Percentiles rank a stretch among this genome's conserved stretches.
Conservation (phyloP, 495 filamentous ascomycete species). For the Penicillium salamii region DNA sequence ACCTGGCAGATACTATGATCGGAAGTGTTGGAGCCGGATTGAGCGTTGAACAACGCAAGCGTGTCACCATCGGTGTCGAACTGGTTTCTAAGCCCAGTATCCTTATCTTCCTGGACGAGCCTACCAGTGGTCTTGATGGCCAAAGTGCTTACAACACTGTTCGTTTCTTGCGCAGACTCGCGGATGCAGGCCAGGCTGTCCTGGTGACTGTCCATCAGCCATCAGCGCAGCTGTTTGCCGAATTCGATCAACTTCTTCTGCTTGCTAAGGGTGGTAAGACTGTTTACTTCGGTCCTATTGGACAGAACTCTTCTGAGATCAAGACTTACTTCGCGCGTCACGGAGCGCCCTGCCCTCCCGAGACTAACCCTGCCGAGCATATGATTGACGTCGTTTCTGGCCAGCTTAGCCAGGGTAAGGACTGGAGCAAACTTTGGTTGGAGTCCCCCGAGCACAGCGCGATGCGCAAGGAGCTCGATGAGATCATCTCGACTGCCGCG, state of each 20-base stretch:
- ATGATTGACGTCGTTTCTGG: conserved; percentile 79
- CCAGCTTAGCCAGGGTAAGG: conserved; percentile 33
- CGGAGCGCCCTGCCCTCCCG: conserved; percentile 66
- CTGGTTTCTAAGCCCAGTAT: conserved; percentile 63
- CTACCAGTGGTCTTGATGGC: conserved; percentile 67
- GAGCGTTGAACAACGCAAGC: conserved; percentile 59
- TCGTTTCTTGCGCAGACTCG: conserved; percentile 61
- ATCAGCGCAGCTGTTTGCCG: conserved; percentile 63
- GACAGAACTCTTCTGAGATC: conserved; percentile 46
- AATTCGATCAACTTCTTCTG: conserved; percentile 69
- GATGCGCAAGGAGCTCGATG: conserved; percentile 52
- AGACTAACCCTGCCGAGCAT: conserved; percentile 83
- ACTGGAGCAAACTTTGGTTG: conserved; percentile 65
- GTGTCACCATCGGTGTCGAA: conserved; percentile 66
- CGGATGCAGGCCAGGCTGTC: conserved; percentile 65
- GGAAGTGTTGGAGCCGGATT: conserved; percentile 51
- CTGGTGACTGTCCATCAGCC: conserved; percentile 77
- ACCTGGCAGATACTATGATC: conserved; percentile 53
- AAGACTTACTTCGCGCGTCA: conserved; percentile 76
- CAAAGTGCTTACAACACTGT: conserved; percentile 63
- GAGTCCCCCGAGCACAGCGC: conserved; percentile 48
- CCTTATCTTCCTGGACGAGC: conserved; percentile 74
- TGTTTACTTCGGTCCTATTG: conserved; percentile 68
- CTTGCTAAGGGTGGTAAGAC: conserved; percentile 66
- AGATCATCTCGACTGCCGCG: conserved; percentile 43